phyloP scores from a whole-genome alignment of 805 yeast genomes.

The Blastobotrys mokoenaii region DNA sequence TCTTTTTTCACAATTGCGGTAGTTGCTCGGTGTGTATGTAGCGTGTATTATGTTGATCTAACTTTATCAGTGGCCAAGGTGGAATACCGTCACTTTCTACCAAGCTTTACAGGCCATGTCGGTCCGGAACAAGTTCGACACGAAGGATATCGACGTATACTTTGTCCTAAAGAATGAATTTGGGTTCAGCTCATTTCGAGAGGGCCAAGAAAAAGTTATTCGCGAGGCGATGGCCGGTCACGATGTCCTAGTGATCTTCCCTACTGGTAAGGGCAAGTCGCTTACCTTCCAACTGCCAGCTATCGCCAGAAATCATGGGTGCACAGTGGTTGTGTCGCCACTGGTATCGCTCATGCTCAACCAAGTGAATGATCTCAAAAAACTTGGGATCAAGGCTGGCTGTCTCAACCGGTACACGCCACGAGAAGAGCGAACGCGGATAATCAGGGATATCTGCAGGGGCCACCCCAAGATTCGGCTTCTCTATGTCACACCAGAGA shows the following conservation, averaged over 20 bases:
- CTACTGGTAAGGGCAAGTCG: constrained; percentile 98
- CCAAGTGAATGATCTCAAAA: constrained; percentile 75
- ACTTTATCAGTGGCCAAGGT: no score
- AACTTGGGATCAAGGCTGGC: constrained; percentile 66
- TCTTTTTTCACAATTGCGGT: no score
- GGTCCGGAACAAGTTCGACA: neutral
- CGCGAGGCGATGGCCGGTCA: constrained; percentile 63
- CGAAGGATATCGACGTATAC: constrained; percentile 60
- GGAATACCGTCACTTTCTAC: no score
- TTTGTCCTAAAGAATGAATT: constrained; percentile 50
- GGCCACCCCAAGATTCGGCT: constrained; percentile 53
- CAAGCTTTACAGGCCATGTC: neutral
- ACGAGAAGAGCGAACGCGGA: constrained; percentile 48
- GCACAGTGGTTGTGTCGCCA: constrained; percentile 90
- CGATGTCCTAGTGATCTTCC: constrained; percentile 94
- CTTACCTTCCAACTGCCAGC: constrained; percentile 95
- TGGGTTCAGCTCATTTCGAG: constrained; percentile 58
- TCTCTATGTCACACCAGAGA: constrained; percentile 89
- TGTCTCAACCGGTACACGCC: constrained; percentile 77
- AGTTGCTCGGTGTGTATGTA: no score
- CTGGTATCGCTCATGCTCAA: constrained; percentile 95
- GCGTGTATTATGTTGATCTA: no score
- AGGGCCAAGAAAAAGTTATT: constrained; percentile 81
- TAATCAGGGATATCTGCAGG: constrained; percentile 47
- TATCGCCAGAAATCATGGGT: constrained; percentile 72